Conservation (phyloP, 1,284 basidiomycete genomes). For the Anthracocystis panici-leucophaei region DNA sequence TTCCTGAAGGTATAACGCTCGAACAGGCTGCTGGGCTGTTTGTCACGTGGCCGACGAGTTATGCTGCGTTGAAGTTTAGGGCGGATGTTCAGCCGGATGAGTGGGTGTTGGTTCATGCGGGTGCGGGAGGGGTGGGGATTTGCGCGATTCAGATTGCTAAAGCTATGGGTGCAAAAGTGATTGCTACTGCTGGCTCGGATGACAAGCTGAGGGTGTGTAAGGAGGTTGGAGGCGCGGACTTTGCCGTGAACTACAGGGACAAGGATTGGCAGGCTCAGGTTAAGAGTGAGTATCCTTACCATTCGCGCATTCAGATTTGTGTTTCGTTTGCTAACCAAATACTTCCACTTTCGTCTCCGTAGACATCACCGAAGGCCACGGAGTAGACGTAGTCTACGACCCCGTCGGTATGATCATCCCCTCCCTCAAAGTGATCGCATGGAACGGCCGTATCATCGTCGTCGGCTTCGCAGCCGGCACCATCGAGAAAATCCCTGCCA, state of each 20-base stretch:
- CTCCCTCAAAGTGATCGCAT: constrained; percentile 76
- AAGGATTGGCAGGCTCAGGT: constrained; percentile 64
- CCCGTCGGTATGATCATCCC: constrained; percentile 64
- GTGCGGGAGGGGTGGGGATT: constrained; percentile 85
- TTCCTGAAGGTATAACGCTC: constrained; percentile 77
- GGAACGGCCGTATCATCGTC: constrained; percentile 90
- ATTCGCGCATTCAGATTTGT: constrained; percentile 15
- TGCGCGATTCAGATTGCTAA: constrained; percentile 67
- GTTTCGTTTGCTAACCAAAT: neutral
- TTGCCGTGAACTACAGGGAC: constrained; percentile 63
- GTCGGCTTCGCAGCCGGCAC: constrained; percentile 75
- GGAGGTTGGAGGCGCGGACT: constrained; percentile 58
- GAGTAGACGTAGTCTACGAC: constrained; percentile 74
- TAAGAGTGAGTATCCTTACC: constrained; percentile 24
- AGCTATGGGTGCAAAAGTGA: constrained; percentile 62
- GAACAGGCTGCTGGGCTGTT: constrained; percentile 75
- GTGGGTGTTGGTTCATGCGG: constrained; percentile 63
- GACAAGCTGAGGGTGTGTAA: constrained; percentile 63
- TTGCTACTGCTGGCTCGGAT: constrained; percentile 60
- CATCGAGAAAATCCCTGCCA: constrained; percentile 73
- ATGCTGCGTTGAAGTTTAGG: constrained; percentile 59
- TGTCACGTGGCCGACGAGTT: constrained; percentile 65
- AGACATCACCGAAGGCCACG: constrained; percentile 58
- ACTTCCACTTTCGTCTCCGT: neutral
- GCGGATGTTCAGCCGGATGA: constrained; percentile 57